Evolutionary conservation across 331 rosid species (phyloP).

Genomic region (Malus hybrid): DNA sequence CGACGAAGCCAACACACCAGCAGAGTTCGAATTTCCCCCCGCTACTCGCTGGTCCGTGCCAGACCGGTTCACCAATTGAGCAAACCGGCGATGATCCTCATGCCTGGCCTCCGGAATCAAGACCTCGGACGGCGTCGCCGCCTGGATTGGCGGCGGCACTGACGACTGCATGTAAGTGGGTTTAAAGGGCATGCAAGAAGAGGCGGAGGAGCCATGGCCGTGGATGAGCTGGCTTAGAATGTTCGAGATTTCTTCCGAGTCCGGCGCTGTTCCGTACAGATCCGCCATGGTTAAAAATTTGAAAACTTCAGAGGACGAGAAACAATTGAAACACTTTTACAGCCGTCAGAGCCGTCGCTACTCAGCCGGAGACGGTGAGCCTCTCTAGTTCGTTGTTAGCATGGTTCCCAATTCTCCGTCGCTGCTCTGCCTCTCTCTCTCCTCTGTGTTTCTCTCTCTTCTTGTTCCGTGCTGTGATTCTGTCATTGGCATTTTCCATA

Average conservation of each 20-base stretch:
- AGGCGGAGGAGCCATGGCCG: constrained; percentile 16
- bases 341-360: not conserved
- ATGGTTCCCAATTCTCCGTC: not conserved
- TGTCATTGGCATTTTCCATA: not conserved
- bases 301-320: not conserved
- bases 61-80: constrained; percentile 19
- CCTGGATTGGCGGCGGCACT: constrained; percentile 13
- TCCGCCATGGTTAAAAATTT: constrained; percentile 30
- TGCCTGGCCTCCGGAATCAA: constrained; percentile 1
- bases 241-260: constrained; percentile 55
- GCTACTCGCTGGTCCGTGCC: constrained; percentile 5
- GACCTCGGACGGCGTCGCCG: not conserved
- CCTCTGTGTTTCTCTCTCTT: not conserved
- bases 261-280: constrained; percentile 38
- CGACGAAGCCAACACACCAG: constrained; percentile 2
- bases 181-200: constrained; percentile 25
- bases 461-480: not conserved
- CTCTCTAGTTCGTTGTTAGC: not conserved
- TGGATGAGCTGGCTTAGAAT: constrained; percentile 50
- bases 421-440: too few species aligned
- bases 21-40: constrained; percentile 11
- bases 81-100: constrained; percentile 10
- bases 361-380: not conserved
- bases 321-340: not conserved
- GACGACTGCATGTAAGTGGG: constrained; percentile 18